Evolutionary conservation across 1,284 basidiomycete species (phyloP), one percentile per base, ranked within the genome.

Genomic region (Apiotrichum laibachii): DNA sequence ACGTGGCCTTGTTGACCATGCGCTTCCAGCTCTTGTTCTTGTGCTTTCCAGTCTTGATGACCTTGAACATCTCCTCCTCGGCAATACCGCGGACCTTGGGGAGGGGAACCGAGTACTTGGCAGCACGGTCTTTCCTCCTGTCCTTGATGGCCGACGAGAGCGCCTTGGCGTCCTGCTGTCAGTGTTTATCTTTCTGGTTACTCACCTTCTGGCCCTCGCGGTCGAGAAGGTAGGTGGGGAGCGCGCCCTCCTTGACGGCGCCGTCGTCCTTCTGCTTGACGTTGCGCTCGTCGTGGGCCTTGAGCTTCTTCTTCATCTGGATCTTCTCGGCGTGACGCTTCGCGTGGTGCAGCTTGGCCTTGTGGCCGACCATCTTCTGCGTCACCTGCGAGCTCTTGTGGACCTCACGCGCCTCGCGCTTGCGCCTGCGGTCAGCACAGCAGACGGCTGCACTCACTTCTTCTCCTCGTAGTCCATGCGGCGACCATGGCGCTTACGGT

Each of bases 31-130:
- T 85, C 80, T 99, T 99, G 76, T 85, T 86, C 82, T 95, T 98
- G 75, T 86, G 89, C 83, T 98, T 98, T 57, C 96, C 96, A 0
- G 95, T 95, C 82, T 94, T 92, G 84, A 99, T 85, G 39, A 99
- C 96, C 83, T 96, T 98, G 85, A 99, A 99, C 86, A 95, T 96
- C 82, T 99, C 96, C 72, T 99, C 96, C 78, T 99, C 96, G 19
- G 95, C 94, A 69, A 99, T 98, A 48, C 96, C 96, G 57, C 95
- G 83, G 54, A 99, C 96, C 79, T 95, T 96, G 51, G 96, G 95
- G 63, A 99, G 76, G 4, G 95, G 96, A 2, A 99, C 96, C 31
- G 92, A 87, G 80, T 92, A 99, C 79, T 96, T 95, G 31, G 95
- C 96, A 2, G 95, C 96, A 81, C 97, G 96, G 82, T 99, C 96